phyloP scores from a whole-genome alignment of 2,329 filamentous ascomycete genomes.

The Xylaria sp. region DNA sequence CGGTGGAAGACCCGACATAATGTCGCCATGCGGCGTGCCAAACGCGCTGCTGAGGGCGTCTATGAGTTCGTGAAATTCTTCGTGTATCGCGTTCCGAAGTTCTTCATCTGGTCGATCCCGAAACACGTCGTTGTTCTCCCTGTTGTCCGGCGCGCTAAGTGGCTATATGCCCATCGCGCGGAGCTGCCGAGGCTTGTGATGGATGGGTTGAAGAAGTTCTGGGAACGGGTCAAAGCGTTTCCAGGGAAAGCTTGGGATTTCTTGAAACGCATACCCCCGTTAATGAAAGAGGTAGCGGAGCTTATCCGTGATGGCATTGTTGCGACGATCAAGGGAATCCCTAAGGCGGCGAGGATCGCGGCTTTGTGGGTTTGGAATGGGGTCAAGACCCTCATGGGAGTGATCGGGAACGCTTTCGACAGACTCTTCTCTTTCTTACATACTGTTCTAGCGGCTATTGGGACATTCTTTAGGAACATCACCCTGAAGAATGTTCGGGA shows the following conservation, averaged over 20 bases:
- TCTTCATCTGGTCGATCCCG: not conserved
- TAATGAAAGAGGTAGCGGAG: not conserved
- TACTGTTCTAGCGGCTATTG: not conserved
- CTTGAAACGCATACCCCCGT: not conserved
- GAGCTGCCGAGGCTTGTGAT: not conserved
- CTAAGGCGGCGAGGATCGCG: not conserved
- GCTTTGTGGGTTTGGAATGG: conserved; percentile 6
- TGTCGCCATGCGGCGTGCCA: not conserved
- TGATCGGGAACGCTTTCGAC: not conserved
- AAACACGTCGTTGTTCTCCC: conserved; percentile 14
- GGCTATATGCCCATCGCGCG: not conserved
- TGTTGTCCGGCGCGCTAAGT: not conserved
- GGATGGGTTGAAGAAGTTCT: not conserved
- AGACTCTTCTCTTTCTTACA: conserved; percentile 18
- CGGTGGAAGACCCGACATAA: not conserved
- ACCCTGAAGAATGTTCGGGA: conserved; percentile 14
- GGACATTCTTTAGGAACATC: conserved; percentile 1
- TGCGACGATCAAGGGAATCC: not conserved
- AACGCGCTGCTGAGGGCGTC: not conserved
- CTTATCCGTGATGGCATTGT: not conserved
- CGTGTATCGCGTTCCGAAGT: not conserved
- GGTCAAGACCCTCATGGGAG: not conserved
- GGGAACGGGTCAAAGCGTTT: not conserved
- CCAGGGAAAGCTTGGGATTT: not conserved
- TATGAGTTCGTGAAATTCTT: not conserved